A percentile compares a stretch with the other conserved stretches of the same genome.
Conservation (phyloP, 208 protist genomes). For the Histomonas meleagridis region DNA sequence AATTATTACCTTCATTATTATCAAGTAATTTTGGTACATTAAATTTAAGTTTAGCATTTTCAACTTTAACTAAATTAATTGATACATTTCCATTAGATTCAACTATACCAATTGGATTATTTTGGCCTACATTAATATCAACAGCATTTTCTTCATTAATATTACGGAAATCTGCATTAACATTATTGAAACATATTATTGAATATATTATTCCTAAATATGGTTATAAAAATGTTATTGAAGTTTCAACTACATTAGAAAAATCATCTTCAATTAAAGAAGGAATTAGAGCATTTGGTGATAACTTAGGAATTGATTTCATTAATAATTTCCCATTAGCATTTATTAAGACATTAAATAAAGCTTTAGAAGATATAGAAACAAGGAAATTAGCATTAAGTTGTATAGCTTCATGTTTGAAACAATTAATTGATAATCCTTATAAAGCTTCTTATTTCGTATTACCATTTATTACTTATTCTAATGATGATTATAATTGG, state of each 20-base stretch:
- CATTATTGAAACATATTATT: background rate
- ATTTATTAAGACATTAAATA: background rate
- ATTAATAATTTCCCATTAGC: no score
- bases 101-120: background rate
- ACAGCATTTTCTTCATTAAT: background rate
- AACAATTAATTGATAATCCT: background rate
- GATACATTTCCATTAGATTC: background rate
- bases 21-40: background rate
- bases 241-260: background rate
- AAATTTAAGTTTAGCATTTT: background rate
- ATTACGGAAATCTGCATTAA: background rate
- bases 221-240: background rate
- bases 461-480: background rate
- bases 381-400: background rate
- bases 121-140: background rate
- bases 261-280: background rate
- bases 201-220: background rate
- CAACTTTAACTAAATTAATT: background rate
- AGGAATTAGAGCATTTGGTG: background rate
- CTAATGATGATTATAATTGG: no score
- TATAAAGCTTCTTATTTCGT: background rate
- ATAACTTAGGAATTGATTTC: background rate
- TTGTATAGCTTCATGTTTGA: background rate
- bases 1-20: background rate
- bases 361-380: background rate